Conservation (phyloP, 768 basidiomycete genomes). For the Tylopilus vinaceipallidus region DNA sequence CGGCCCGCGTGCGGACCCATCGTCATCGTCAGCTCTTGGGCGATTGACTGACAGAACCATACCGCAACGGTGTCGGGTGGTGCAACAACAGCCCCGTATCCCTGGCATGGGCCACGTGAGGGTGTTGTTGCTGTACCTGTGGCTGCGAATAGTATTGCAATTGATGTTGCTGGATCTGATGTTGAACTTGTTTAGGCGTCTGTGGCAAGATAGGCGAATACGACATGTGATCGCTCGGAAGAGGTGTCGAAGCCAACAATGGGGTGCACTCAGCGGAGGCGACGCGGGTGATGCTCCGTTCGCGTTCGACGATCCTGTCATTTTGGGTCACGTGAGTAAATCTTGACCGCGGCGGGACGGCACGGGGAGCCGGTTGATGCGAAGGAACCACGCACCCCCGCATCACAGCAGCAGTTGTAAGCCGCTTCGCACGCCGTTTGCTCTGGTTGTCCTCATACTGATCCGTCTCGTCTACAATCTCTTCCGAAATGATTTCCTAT, state of each 20-base stretch:
- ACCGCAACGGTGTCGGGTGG: conserved; percentile 13
- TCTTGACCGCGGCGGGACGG: background rate
- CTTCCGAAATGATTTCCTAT: conserved; percentile 92
- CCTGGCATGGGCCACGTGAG: no score
- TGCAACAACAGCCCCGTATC: background rate
- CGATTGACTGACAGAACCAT: conserved; percentile 12
- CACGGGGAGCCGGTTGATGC: background rate
- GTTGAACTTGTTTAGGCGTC: conserved; percentile 18
- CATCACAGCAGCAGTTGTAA: conserved; percentile 76
- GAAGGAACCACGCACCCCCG: conserved; percentile 48
- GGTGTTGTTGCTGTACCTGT: background rate
- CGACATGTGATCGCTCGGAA: conserved; percentile 8
- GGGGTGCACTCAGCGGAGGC: conserved; percentile 36
- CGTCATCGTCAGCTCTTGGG: conserved; percentile 17
- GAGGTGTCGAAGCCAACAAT: conserved; percentile 24
- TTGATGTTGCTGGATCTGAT: conserved; percentile 18
- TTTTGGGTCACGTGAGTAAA: background rate
- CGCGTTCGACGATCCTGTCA: conserved; percentile 54
- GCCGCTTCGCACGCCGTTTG: conserved; percentile 68
- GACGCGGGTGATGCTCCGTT: conserved; percentile 35
- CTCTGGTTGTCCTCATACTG: conserved; percentile 84
- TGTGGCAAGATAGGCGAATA: conserved; percentile 10
- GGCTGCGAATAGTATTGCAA: conserved; percentile 7
- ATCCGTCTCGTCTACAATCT: conserved; percentile 95
- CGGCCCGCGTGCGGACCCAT: background rate